Conservation (phyloP, 2,329 filamentous ascomycete genomes). For the Anisogramma anomala region DNA sequence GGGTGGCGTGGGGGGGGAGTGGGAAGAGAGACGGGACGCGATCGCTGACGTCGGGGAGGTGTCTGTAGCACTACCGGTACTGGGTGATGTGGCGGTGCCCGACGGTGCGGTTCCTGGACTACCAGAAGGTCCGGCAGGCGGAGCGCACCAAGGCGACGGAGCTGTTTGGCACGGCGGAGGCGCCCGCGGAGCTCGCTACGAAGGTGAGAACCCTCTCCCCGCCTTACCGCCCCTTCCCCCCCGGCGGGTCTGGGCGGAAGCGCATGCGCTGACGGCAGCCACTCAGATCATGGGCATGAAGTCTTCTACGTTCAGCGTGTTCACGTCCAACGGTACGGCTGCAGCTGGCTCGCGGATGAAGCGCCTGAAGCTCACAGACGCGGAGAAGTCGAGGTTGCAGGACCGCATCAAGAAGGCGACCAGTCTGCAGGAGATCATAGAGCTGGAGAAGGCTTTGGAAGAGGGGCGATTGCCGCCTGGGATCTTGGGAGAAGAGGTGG, state of each 20-base stretch:
- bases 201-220: constrained; percentile 35
- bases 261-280: constrained; percentile 5
- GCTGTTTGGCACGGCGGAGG: constrained; percentile 69
- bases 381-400: constrained; percentile 75
- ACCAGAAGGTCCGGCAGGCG: constrained; percentile 75
- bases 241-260: too few species aligned
- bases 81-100: constrained; percentile 86
- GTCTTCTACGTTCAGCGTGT: constrained; percentile 59
- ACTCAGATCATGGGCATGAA: constrained; percentile 69
- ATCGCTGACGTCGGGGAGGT: not conserved
- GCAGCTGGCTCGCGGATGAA: constrained; percentile 51
- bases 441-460: constrained; percentile 80
- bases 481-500: constrained; percentile 41
- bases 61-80: constrained; percentile 74
- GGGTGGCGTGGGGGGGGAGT: not conserved
- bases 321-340: constrained; percentile 31
- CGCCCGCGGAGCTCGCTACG: constrained; percentile 69
- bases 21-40: constrained; percentile 8
- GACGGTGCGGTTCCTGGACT: constrained; percentile 80
- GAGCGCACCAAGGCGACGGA: constrained; percentile 67
- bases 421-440: constrained; percentile 79
- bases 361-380: constrained; percentile 73
- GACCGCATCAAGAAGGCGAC: constrained; percentile 80
- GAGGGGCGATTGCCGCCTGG: constrained; percentile 75
- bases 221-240: not conserved